Base-by-base conservation (phyloP, 2,329 filamentous ascomycete genomes). In the Venturiaceae sp. region DNA sequence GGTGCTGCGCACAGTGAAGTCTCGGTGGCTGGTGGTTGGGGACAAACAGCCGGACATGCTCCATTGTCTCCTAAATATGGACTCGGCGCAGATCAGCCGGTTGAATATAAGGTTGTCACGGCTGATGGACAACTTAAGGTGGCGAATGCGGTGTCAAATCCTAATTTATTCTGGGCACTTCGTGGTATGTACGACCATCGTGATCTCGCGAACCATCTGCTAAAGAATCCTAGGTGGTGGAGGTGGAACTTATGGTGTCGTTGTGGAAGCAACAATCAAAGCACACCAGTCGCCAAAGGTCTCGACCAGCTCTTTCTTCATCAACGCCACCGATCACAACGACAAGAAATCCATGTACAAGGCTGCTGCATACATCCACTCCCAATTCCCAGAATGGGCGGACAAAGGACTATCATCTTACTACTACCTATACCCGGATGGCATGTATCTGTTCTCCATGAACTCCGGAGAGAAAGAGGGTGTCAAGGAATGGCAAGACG, bases 71-170 rank as follows among this genome's bases (percentile, higher is more conserved):
- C 46, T 8, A 53, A 32, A 23, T 58, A 58, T 44, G 57, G 57
- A 7, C 67, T 73, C 65, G 69, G 66, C 36, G 67, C 68, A 32
- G 70, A 73, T 50, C 67, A 69, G 19, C 63, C 67, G 3, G 50
- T 61, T 3, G 59, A 61, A 28, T 61, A 34, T 37, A 50, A 71
- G n/a, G 68, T 70, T 13, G 66, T 75, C n/a, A 74, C 71, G 7
- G 59, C 58, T 5, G 59, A 61, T 19, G 59, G 59, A 36, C 14
- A 61, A 37, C 41, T 61, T n/a, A 30, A 21, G 21, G 34, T 53
- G n/a, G 59, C 52, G n/a, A 61, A 61, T 28, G 50, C 46, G 16
- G 46, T 46, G 14, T 28, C 33, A 2, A 53, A 61, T 14, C 58
- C 58, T 6, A 59, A 61, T 37, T 50, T 61, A 9, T 61, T 61